Base-by-base conservation (phyloP, 129 eudicot species). In the Cynara cardunculus region DNA sequence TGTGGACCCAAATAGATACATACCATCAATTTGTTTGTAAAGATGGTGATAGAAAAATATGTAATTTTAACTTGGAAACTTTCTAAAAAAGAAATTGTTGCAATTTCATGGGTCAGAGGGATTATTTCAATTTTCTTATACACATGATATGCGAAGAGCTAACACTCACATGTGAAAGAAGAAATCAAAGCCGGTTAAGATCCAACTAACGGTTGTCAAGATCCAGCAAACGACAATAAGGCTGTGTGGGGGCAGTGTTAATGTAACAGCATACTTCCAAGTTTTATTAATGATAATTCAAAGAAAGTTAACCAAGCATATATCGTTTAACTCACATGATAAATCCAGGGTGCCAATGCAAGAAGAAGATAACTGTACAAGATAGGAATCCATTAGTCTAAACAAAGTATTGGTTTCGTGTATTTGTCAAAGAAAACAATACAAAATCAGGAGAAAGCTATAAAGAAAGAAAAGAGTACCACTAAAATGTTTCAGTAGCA, bases 281-380 rank as follows among this genome's bases (percentile, higher is more conserved):
- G 18, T 49, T 26, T 5, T 7, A 13, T 22, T 22, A 4, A 22
- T 35, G 24, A 25, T 34, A 56, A 46, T 12, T 67, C 11, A 37
- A 28, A 44, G 14, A 41, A 72, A 67, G 25, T 73, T 64, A 85
- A 19, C 30, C 53, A 67, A 69, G 83, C 37, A 39, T 49, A 4
- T 10, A 74, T 26, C 14, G 10, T 75, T 10, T 6, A 74, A 72
- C 96, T 91, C 76, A 91, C 96, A 89, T 53, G 59, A 89, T 25
- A 70, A 87, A 78, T 81, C 90, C 93, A 6, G 87, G 90, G 73
- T 87, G 82, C 91, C 93, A 87, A 82, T 89, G 93, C 79, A 87
- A 68, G 75, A 87, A 75, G 85, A 85, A 76, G 21, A 89, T 61
- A 83, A 87, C 96, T 91, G 93, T 65, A 74, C 46, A 77, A 85